These are phyloP conservation scores for Neurospora sp. DNA, from an alignment of 495 filamentous ascomycete genomes.

Conservation along the genomic window DNA sequence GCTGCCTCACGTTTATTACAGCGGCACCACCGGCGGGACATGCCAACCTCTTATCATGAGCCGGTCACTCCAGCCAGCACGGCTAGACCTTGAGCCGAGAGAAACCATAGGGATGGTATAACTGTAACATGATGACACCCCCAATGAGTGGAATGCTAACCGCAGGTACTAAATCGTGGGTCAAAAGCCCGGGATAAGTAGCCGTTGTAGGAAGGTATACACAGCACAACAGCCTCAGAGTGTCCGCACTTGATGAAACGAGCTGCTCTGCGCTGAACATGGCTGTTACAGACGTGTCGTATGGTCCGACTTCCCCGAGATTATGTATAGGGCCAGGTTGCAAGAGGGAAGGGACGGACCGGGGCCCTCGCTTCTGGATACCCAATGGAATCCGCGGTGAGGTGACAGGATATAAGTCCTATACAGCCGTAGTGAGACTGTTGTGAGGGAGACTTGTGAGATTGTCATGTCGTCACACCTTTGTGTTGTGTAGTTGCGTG, in stretches of 20 bases:
- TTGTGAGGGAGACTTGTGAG: background rate
- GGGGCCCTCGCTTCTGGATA: background rate
- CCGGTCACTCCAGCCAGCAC: background rate
- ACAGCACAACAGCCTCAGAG: background rate
- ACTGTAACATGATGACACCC: background rate
- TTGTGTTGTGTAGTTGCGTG: background rate
- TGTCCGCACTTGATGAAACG: background rate
- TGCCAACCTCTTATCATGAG: background rate
- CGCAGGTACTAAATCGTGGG: background rate
- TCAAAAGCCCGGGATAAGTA: background rate
- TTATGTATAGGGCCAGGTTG: background rate
- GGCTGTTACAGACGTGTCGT: background rate
- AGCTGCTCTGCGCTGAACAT: background rate
- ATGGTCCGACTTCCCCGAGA: background rate
- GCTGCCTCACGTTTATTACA: background rate
- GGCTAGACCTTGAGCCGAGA: background rate
- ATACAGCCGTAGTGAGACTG: background rate
- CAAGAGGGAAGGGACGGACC: background rate
- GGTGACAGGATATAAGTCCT: background rate
- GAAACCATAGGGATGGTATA: background rate
- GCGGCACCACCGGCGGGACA: background rate
- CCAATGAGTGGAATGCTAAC: background rate
- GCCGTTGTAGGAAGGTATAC: background rate
- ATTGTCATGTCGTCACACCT: background rate
- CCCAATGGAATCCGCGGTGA: background rate